A percentile compares a stretch with the other conserved stretches of the same genome.
Conservation (phyloP, 1,284 basidiomycete species). For the Leccinum solheimii region DNA sequence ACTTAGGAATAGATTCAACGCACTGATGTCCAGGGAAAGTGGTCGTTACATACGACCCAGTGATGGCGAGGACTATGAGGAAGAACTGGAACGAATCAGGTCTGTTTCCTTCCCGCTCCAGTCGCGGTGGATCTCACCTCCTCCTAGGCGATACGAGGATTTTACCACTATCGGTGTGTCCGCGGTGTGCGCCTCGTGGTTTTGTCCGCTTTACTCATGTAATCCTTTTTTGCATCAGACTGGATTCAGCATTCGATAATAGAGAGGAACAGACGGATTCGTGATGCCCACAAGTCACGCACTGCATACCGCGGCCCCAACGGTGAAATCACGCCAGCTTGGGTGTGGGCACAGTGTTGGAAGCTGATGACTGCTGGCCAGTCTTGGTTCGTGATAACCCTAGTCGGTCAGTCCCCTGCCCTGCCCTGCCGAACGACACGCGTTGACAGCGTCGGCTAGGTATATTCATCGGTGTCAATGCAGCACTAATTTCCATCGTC, state of each 20-base stretch:
- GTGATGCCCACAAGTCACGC: constrained; percentile 52
- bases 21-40: constrained; percentile 25
- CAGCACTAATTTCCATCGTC: constrained; percentile 92
- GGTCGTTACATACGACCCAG: constrained; percentile 27
- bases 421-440: not conserved
- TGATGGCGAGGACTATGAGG: constrained; percentile 32
- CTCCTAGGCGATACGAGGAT: constrained; percentile 73
- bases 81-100: constrained; percentile 36
- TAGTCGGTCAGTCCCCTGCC: constrained; percentile 70
- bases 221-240: constrained; percentile 45
- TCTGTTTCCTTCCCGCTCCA: constrained; percentile 13
- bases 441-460: constrained; percentile 50
- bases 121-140: constrained; percentile 21
- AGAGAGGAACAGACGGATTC: constrained; percentile 76
- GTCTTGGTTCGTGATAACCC: constrained; percentile 77
- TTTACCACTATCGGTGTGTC: constrained; percentile 76
- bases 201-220: constrained; percentile 10
- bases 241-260: constrained; percentile 95
- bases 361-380: constrained; percentile 65
- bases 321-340: constrained; percentile 51
- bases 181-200: constrained; percentile 16
- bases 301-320: constrained; percentile 51
- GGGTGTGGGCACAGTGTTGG: constrained; percentile 65
- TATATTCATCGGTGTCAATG: constrained; percentile 88
- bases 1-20: not conserved